Percentiles rank a stretch among this genome's conserved stretches.
Conservation (phyloP, 495 filamentous ascomycete genomes). For the Penicillium robsamsonii region DNA sequence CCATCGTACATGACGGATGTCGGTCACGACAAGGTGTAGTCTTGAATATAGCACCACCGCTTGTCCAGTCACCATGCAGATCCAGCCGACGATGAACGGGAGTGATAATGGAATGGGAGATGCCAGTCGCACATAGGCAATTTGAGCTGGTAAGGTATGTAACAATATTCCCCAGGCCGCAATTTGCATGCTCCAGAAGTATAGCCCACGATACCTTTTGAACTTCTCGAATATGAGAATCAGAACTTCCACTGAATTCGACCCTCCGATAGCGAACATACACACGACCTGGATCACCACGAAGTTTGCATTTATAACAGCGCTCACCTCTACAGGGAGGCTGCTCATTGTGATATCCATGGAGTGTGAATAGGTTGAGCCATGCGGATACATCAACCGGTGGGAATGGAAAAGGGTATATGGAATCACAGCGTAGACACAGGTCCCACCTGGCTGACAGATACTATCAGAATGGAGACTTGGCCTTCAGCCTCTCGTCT, state of each 20-base stretch:
- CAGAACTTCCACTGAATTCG: conserved; percentile 31
- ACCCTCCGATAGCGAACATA: conserved; percentile 30
- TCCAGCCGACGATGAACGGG: conserved; percentile 51
- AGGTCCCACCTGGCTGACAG: conserved; percentile 2
- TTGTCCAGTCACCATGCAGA: conserved; percentile 60
- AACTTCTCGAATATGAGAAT: conserved; percentile 37
- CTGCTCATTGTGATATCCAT: conserved; percentile 18
- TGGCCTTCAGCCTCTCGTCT: conserved; percentile 3
- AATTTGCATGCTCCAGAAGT: conserved; percentile 40
- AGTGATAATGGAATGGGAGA: conserved; percentile 2
- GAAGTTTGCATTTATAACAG: conserved; percentile 14
- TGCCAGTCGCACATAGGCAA: neutral
- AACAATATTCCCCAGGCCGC: conserved; percentile 32
- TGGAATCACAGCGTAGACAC: neutral
- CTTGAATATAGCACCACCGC: conserved; percentile 64
- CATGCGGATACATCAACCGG: neutral
- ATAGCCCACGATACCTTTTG: conserved; percentile 33
- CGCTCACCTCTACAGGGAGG: conserved; percentile 10
- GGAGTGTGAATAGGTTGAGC: neutral
- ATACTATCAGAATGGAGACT: neutral
- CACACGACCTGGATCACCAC: conserved; percentile 8
- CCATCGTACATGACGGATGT: conserved; percentile 28
- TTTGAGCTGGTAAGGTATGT: conserved; percentile 19
- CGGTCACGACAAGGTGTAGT: conserved; percentile 53
- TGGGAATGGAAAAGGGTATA: conserved; percentile 8